A percentile compares a stretch with the other conserved stretches of the same genome.
Evolutionary conservation across 2,329 filamentous ascomycete species (phyloP).

Genomic region (Xylariaceae sp.): DNA sequence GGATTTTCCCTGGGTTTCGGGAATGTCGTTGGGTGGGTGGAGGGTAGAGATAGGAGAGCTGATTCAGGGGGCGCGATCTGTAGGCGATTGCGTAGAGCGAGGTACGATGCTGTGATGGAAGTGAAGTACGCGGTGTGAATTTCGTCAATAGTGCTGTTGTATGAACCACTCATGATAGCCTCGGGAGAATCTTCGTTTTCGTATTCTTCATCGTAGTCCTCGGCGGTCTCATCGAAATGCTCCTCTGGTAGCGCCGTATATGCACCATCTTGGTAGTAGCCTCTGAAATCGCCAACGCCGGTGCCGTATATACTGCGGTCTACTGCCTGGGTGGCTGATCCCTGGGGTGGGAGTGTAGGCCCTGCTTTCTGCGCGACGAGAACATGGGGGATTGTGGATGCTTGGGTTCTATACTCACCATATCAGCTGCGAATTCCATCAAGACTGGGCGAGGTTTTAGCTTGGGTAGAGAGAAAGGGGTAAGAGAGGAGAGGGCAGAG

Average conservation of each 20-base stretch:
- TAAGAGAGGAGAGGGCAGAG: slow-evolving; percentile 7
- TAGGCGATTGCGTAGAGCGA: slow-evolving; percentile 59
- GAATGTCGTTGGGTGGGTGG: slow-evolving; percentile 53
- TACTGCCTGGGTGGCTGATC: slow-evolving; percentile 27
- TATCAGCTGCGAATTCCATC: slow-evolving; percentile 40
- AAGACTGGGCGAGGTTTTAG: slow-evolving; percentile 12
- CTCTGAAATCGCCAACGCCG: slow-evolving; percentile 51
- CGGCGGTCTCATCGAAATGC: slow-evolving; percentile 18
- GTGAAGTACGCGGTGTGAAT: slow-evolving; percentile 65
- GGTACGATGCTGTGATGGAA: slow-evolving; percentile 62
- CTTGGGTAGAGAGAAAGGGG: slow-evolving; percentile 22
- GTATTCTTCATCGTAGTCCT: slow-evolving; percentile 21
- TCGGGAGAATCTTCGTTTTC: slow-evolving; percentile 27
- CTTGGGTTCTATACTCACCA: slow-evolving; percentile 66
- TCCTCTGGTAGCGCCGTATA: slow-evolving; percentile 61
- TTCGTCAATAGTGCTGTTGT: slow-evolving; percentile 31
- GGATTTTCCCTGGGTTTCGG: slow-evolving; percentile 49
- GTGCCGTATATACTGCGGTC: slow-evolving; percentile 46
- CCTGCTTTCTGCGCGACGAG: slow-evolving; percentile 60
- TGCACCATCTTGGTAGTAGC: slow-evolving; percentile 73
- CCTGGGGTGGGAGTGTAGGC: slow-evolving; percentile 43
- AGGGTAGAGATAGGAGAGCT: slow-evolving; percentile 50
- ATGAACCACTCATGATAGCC: slow-evolving; percentile 23
- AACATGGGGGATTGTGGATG: slow-evolving; percentile 67
- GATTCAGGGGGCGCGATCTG: slow-evolving; percentile 50